Conservation (phyloP, 73 alveolate species). For the Tetrahymena elliotti region DNA sequence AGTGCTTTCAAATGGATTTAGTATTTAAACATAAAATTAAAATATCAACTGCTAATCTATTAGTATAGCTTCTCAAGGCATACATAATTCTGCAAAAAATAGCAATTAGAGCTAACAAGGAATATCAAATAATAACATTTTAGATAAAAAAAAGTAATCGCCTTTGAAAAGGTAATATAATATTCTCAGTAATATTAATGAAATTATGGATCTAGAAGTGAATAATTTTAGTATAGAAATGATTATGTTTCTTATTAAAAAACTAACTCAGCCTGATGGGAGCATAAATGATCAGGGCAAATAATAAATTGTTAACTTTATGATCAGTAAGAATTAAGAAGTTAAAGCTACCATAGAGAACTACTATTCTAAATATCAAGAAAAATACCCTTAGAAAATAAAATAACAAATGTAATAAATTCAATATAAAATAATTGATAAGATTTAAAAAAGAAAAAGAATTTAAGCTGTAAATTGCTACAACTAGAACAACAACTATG, state of each 20-base stretch:
- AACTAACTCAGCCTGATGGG: not conserved
- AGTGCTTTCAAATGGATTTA: not conserved
- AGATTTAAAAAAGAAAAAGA: not conserved
- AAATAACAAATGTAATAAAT: not conserved
- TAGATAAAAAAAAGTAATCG: not conserved
- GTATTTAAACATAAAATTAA: not conserved
- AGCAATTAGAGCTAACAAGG: not conserved
- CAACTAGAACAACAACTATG: not conserved
- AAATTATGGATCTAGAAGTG: not conserved
- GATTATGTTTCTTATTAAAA: not conserved
- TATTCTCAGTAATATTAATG: not conserved
- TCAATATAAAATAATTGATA: not conserved
- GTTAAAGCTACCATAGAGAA: not conserved
- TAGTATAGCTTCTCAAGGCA: not conserved
- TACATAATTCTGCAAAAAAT: not conserved
- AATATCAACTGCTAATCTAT: no score
- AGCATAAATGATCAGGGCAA: not conserved
- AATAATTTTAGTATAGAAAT: not conserved
- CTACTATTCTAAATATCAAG: not conserved
- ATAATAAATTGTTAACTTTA: not conserved
- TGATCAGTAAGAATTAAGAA: not conserved
- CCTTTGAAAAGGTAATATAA: not conserved
- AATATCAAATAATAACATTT: not conserved
- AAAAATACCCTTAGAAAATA: not conserved
- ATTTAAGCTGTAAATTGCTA: not conserved